Conservation (phyloP, 805 yeast genomes). For the Kluyveromyces nonfermentans region DNA sequence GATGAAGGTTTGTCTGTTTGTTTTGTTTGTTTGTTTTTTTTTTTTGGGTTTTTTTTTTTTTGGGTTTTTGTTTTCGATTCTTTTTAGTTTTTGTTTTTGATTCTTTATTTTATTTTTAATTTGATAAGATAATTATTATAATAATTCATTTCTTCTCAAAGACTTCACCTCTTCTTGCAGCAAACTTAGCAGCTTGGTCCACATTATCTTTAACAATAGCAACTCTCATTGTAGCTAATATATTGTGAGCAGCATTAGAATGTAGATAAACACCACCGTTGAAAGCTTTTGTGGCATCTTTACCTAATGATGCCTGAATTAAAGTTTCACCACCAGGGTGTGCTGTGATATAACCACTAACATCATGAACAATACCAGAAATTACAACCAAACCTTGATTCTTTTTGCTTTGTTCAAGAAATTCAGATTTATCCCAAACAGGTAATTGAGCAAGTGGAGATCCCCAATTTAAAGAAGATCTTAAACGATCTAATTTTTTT, state of each 20-base stretch:
- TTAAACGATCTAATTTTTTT: slow-evolving; percentile 61
- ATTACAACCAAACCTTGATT: slow-evolving; percentile 57
- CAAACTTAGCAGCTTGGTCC: slow-evolving; percentile 41
- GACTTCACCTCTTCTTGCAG: slow-evolving; percentile 29
- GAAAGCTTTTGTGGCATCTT: slow-evolving; percentile 77
- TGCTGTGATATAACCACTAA: slow-evolving; percentile 54
- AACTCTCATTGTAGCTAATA: slow-evolving; percentile 73
- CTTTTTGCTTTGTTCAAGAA: slow-evolving; percentile 40
- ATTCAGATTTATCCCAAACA: slow-evolving; percentile 61
- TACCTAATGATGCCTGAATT: slow-evolving; percentile 61
- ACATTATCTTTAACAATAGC: slow-evolving; percentile 66
- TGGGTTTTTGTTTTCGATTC: too few species aligned
- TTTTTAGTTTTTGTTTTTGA: too few species aligned
- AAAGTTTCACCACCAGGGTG: slow-evolving; percentile 83
- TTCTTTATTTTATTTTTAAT: too few species aligned
- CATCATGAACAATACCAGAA: slow-evolving; percentile 74
- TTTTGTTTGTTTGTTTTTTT: too few species aligned
- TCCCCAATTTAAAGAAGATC: slow-evolving; percentile 66
- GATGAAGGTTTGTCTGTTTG: too few species aligned
- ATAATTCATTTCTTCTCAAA: slow-evolving; percentile 14
- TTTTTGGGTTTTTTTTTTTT: too few species aligned
- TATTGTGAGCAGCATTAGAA: slow-evolving; percentile 78
- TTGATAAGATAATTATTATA: neutral
- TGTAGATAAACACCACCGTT: slow-evolving; percentile 82
- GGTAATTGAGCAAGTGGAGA: slow-evolving; percentile 56